Evolutionary conservation across 2,329 filamentous ascomycete genomes (phyloP), one percentile per base, ranked within the genome.

Genomic region (Zymoseptoria crescenta): DNA sequence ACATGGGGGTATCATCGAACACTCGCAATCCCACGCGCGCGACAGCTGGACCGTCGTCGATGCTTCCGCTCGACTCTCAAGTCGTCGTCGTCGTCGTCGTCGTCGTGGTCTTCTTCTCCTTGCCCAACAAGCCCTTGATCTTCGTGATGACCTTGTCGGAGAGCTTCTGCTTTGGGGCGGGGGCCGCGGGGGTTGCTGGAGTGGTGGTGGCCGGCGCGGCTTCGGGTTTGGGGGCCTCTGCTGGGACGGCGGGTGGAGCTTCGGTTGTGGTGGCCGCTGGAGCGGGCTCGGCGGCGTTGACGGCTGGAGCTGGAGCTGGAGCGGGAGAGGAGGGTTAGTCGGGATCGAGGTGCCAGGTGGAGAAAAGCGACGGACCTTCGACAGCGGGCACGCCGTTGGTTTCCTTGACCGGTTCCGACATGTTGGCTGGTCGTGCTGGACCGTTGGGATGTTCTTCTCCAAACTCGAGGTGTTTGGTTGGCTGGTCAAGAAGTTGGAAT

Each of bases 101-200:
- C n/a, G n/a, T n/a, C n/a, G n/a, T n/a, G 8, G 27, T 27, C 52
- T 59, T 59, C 52, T 59, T 59, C 48, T 59, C 57, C 57, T 59
- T 59, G 45, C 55, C 55, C 35, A 45, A 21, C 20, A 49, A 16
- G 50, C 21, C 50, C 45, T 55, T 41, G 19, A 54, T 56, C 45
- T 54, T 35, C 27, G 55, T 49, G 45, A 53, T 49, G 19, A n/a
- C 48, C 8, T 24, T 24, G 13, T 21, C 41, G 8, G 48, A 29
- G 9, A 30, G 49, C 53, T 59, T 59, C 57, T 59, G 45, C 48
- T 58, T 58, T 3, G 51, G 35, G 16, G 51, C 56, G 19, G 52
- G 51, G 19, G 53, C 51, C 7, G 48, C 51, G 2, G 56, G 29
- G 41, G 28, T 30, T 27, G 54, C 52, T 49, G 49, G 35, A 16